Conservation (phyloP, 108 stramenopile species). For the Hondaea fermentalgiana region DNA sequence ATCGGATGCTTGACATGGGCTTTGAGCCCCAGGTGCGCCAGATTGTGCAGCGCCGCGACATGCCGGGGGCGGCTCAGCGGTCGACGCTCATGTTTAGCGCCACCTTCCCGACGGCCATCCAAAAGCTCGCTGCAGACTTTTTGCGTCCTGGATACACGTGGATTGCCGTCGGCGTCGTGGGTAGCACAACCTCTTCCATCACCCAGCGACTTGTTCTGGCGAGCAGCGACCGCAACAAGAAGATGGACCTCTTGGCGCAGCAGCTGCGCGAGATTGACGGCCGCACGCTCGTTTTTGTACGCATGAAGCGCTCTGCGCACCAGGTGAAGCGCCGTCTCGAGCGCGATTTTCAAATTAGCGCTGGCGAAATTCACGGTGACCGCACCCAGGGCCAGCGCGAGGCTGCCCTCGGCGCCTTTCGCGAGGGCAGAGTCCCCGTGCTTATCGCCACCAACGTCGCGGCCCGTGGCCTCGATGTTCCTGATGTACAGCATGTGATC, state of each 20-base stretch:
- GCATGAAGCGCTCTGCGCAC: constrained; percentile 89
- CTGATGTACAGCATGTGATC: constrained; percentile 54
- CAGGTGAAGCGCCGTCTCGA: constrained; percentile 79
- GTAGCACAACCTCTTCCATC: constrained; percentile 79
- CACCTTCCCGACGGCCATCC: constrained; percentile 94
- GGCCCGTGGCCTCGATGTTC: constrained; percentile 57
- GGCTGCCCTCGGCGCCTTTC: constrained; percentile 50
- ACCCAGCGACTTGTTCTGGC: constrained; percentile 82
- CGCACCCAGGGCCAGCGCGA: constrained; percentile 74
- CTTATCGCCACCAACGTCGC: constrained; percentile 63
- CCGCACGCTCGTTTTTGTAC: constrained; percentile 89
- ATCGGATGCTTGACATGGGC: constrained; percentile 96
- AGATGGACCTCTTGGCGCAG: constrained; percentile 88
- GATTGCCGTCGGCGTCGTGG: constrained; percentile 82
- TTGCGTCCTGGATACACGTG: constrained; percentile 74
- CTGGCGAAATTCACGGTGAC: constrained; percentile 91
- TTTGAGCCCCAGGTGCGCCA: constrained; percentile 96
- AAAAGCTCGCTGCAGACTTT: constrained; percentile 84
- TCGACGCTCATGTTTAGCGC: constrained; percentile 98
- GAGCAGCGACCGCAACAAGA: constrained; percentile 84
- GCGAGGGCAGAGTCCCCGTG: constrained; percentile 42
- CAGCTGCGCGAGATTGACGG: constrained; percentile 76
- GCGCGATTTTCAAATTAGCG: constrained; percentile 70
- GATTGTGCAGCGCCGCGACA: constrained; percentile 82
- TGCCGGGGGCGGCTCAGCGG: constrained; percentile 59